Percentiles rank a stretch among this genome's conserved stretches.
Conservation (phyloP, 2,329 filamentous ascomycete species). For the Arthrobotrys entomopaga region DNA sequence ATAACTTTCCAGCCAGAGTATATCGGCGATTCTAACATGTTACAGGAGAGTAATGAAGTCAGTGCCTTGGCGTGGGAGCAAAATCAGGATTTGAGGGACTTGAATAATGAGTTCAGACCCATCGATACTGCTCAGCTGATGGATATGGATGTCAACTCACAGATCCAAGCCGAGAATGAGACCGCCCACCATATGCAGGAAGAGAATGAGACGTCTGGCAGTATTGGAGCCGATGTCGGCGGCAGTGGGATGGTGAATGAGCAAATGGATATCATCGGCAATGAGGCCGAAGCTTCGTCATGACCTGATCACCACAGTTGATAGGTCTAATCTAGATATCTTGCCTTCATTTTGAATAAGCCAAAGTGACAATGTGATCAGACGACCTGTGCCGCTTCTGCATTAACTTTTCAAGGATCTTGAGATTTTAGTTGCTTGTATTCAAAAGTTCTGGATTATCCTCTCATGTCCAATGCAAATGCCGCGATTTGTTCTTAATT, state of each 20-base stretch:
- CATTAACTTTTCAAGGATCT: too few relatives aligned
- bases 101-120: conserved; percentile 43
- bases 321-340: too few relatives aligned
- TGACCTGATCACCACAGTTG: too few relatives aligned
- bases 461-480: too few relatives aligned
- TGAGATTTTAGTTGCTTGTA: too few relatives aligned
- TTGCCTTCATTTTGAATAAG: too few relatives aligned
- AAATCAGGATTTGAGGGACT: conserved; percentile 50
- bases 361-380: too few relatives aligned
- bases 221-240: conserved; percentile 19
- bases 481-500: too few relatives aligned
- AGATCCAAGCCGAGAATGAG: conserved; percentile 16
- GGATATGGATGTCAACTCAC: conserved; percentile 13
- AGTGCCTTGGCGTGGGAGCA: conserved; percentile 39
- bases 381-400: too few relatives aligned
- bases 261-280: conserved; percentile 9
- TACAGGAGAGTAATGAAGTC: conserved; percentile 11
- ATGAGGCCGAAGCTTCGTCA: background rate
- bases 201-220: conserved; percentile 2
- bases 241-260: background rate
- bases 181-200: conserved; percentile 9
- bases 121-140: conserved; percentile 26
- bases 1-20: conserved; percentile 28
- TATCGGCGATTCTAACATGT: background rate
- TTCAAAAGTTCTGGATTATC: too few relatives aligned